Base-by-base conservation (phyloP, 164 flowering plant genomes). In the Platanus orientalis region DNA sequence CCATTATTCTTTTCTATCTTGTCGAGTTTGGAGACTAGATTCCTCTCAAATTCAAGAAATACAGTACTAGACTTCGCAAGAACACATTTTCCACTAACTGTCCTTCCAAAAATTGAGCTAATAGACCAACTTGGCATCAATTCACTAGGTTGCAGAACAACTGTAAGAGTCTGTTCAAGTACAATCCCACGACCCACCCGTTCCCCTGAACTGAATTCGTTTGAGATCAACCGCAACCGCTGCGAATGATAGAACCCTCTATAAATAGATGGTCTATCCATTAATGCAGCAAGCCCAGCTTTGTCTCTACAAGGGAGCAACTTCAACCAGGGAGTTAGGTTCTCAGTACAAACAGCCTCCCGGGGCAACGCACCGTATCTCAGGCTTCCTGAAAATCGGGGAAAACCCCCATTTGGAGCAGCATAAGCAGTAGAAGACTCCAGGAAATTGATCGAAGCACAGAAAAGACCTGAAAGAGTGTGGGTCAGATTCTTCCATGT, bases 271-370 rank as follows among this genome's bases (percentile, higher is more conserved):
- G 96, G 92, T 45, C 99, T 76, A 61, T 94, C 90, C 85, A 94
- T 74, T 60, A 94, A 72, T n/a, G 81, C 71, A 49, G 97, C 75
- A 68, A 94, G 82, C 65, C 99, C 99, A 64, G 86, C 88, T 79
- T 91, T 94, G 68, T 94, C 98, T 58, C 97, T 84, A 76, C 98
- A 94, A 49, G 98, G 98, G 68, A 94, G 96, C 59, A 94, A 78
- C 83, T 94, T 94, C 79, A 94, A 75, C 97, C 96, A 94, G 2
- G 99, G 99, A 50, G 99, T 91, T 52, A 94, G 83, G 73, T 94
- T 94, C 79, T 94, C 99, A 27, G 99, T 94, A 79, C 99, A 94
- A 69, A 89, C 93, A 76, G 99, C 99, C 68, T 94, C 99, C 49
- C 97, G 93, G 14, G 99, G 99, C 81, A 94, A 69, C 32, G 91